Evolutionary conservation across 257 asterid species (phyloP).

Genomic region (Echium plantagineum): DNA sequence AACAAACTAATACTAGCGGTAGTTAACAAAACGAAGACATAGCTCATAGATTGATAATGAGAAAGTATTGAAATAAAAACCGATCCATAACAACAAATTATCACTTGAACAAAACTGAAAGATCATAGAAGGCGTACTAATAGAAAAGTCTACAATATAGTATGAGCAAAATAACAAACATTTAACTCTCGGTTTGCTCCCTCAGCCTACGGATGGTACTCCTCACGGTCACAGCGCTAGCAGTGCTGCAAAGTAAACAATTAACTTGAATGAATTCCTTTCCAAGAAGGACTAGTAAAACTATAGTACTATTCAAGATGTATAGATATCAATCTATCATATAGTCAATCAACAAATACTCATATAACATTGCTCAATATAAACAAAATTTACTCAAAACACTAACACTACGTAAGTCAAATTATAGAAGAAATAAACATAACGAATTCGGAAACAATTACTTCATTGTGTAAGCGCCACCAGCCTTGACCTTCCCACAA

Average conservation of each 20-base stretch:
- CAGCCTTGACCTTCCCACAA: constrained; percentile 55
- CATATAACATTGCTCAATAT: background rate
- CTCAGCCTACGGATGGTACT: background rate
- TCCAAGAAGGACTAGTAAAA: background rate
- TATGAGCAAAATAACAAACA: background rate
- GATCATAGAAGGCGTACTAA: background rate
- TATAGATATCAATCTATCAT: too few species aligned
- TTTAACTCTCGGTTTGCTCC: background rate
- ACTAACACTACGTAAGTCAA: background rate
- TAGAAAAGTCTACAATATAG: background rate
- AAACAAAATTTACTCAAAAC: background rate
- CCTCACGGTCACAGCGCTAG: background rate
- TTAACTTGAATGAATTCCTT: background rate
- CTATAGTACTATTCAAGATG: background rate
- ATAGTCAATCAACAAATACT: too few species aligned
- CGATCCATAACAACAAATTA: too few species aligned
- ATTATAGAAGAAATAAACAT: background rate
- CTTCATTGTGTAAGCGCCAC: constrained; percentile 59
- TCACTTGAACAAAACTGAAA: background rate
- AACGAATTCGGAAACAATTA: constrained; percentile 9
- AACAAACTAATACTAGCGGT: too few species aligned
- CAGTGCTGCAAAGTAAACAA: background rate
- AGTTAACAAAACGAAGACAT: too few species aligned
- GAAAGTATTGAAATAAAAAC: too few species aligned
- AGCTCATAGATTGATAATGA: too few species aligned